Evolutionary conservation across 1,284 basidiomycete genomes (phyloP), one percentile per base, ranked within the genome.

Genomic region (Rhodofomes roseus): DNA sequence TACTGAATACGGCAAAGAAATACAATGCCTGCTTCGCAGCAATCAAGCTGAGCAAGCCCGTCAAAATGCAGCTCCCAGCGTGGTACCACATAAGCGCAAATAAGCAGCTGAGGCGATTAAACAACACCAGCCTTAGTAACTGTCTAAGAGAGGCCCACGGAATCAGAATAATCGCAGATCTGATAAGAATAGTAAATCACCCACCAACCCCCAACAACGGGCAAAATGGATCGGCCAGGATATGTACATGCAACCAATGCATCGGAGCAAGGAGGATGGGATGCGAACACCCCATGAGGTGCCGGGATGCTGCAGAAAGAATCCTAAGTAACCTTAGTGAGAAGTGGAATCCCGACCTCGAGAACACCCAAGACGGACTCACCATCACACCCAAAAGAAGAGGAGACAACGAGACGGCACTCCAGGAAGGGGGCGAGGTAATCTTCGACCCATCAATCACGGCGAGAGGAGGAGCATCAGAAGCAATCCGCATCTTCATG

Each of bases 41-140:
- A 6, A 37, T 55, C 16, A 44, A 59, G 31, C 25, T 54, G 4
- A 6, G 7, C 16, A 12, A n/a, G 4, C 9, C 40, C 1, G 20
- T 29, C 6, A 54, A 54, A 29, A 8, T 18, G 12, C 14, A 40
- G 6, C 34, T 59, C 4, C 57, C 57, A 11, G 31, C 36, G 12
- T 59, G 57, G 57, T 54, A 54, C 39, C 53, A 59, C 41, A 7
- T 53, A 2, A 29, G 52, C 41, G 55, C 39, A 12, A n/a, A 8
- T 3, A 27, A 36, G 12, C 41, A 40, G 23, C 20, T 48, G 23
- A 14, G 36, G 1, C 20, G 5, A 20, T 2, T 29, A 5, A 40
- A 46, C 18, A 59, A 59, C 20, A 14, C 46, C 8, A 2, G 5
- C 3, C 6, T 11, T 5, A 39, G 53, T 8, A 14, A 39, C 8